Percentiles rank a stretch among this genome's conserved stretches.
These are phyloP conservation scores for Fusarium decemcellulare DNA, from an alignment of 2,329 filamentous ascomycete species.

Conservation along the genomic window DNA sequence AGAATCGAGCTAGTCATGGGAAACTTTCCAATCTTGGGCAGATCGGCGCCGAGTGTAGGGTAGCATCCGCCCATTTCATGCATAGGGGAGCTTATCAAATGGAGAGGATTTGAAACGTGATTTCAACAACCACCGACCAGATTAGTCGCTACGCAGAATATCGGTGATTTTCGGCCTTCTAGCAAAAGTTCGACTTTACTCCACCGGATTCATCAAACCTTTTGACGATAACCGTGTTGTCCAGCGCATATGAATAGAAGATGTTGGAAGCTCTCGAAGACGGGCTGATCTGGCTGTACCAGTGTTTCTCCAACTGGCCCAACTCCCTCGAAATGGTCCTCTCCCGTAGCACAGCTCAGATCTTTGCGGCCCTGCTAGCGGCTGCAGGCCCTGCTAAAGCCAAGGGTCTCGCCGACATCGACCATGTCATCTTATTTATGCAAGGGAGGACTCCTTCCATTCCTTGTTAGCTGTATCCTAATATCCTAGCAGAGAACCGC, in stretches of 20 bases:
- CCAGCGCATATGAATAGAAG: slow-evolving; percentile 56
- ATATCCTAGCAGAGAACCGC: slow-evolving; percentile 46
- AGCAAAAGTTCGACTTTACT: no score
- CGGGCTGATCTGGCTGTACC: neutral
- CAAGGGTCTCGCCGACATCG: neutral
- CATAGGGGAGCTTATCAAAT: slow-evolving; percentile 4
- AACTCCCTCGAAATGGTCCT: neutral
- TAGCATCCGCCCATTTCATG: no score
- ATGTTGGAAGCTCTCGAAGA: slow-evolving; percentile 70
- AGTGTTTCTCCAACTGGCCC: neutral
- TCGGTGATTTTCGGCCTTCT: no score
- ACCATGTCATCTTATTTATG: slow-evolving; percentile 5
- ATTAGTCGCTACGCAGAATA: no score
- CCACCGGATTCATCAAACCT: neutral
- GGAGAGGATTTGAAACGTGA: slow-evolving; percentile 2
- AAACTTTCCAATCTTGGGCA: slow-evolving; percentile 55
- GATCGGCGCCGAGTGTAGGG: no score
- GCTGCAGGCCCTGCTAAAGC: neutral
- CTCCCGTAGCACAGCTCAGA: neutral
- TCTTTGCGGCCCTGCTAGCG: neutral
- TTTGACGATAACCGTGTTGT: neutral
- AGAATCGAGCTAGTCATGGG: neutral
- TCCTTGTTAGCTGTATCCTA: neutral
- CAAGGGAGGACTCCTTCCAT: neutral
- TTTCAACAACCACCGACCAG: no score